Percentiles rank a stretch among this genome's conserved stretches.
These are phyloP conservation scores for Lagerstroemia speciosa DNA, from an alignment of 345 rosid genomes.

Conservation along the genomic window DNA sequence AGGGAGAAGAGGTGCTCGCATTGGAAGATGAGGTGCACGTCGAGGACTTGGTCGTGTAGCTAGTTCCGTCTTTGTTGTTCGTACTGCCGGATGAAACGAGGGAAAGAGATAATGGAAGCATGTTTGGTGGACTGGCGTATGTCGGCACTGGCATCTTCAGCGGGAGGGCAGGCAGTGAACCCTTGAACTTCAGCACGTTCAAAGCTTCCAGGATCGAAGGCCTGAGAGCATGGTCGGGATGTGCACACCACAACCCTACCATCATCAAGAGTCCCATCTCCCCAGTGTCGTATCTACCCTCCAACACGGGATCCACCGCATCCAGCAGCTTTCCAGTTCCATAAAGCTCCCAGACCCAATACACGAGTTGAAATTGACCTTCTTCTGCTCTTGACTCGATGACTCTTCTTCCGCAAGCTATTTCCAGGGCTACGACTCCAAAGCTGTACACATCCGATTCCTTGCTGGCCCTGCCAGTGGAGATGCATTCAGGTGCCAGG, in stretches of 20 bases:
- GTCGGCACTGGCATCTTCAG: background rate
- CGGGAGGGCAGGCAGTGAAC: background rate
- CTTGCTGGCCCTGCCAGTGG: conserved; percentile 16
- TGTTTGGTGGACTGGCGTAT: too few relatives aligned
- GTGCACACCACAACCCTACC: conserved; percentile 5
- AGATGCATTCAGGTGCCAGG: conserved; percentile 24
- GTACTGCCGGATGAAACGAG: too few relatives aligned
- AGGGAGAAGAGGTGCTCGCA: too few relatives aligned
- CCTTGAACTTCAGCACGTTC: background rate
- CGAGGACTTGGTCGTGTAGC: background rate
- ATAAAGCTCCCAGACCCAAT: conserved; percentile 9
- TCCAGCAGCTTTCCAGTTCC: background rate
- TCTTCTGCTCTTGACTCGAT: background rate
- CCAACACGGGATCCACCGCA: background rate
- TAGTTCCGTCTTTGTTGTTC: too few relatives aligned
- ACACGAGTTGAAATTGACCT: background rate
- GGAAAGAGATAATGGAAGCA: too few relatives aligned
- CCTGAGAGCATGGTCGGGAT: background rate
- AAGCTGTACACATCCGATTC: conserved; percentile 34
- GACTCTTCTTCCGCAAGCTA: background rate
- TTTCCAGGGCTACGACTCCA: conserved; percentile 9
- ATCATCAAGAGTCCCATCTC: background rate
- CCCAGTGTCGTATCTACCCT: background rate
- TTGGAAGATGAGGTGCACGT: too few relatives aligned
- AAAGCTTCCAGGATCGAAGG: conserved; percentile 1